These are phyloP conservation scores for Pholiota microspora DNA, from an alignment of 768 basidiomycete species.

Conservation along the genomic window DNA sequence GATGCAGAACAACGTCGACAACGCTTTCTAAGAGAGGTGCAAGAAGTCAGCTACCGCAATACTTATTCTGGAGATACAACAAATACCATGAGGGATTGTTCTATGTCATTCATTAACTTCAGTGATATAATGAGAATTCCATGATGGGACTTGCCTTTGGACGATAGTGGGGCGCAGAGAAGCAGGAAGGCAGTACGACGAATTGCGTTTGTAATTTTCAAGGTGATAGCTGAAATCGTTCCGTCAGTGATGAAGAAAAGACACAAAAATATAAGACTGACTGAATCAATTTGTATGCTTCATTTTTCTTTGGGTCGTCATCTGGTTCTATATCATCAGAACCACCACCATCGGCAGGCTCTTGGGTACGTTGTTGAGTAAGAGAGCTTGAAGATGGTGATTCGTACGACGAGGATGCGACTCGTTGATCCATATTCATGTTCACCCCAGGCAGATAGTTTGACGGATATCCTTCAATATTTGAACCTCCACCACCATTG, in stretches of 20 bases:
- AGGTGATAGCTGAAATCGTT: conserved; percentile 70
- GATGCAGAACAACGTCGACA: conserved; percentile 89
- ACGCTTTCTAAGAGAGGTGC: conserved; percentile 60
- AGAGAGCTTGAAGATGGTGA: conserved; percentile 27
- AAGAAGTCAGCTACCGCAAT: conserved; percentile 12
- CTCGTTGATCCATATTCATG: conserved; percentile 53
- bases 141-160: conserved; percentile 54
- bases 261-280: no score
- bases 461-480: conserved; percentile 38
- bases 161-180: conserved; percentile 87
- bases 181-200: conserved; percentile 82
- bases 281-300: conserved; percentile 84
- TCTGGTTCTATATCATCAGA: conserved; percentile 56
- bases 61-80: neutral
- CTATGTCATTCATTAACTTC: conserved; percentile 32
- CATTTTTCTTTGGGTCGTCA: conserved; percentile 69
- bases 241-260: neutral
- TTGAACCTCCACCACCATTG: conserved; percentile 32
- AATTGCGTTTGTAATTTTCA: conserved; percentile 85
- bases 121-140: neutral
- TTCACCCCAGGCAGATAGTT: conserved; percentile 58
- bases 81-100: conserved; percentile 80
- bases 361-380: conserved; percentile 33
- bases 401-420: conserved; percentile 51
- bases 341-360: conserved; percentile 23